phyloP scores from a whole-genome alignment of 768 basidiomycete species.

The Glaciozyma antarctica region DNA sequence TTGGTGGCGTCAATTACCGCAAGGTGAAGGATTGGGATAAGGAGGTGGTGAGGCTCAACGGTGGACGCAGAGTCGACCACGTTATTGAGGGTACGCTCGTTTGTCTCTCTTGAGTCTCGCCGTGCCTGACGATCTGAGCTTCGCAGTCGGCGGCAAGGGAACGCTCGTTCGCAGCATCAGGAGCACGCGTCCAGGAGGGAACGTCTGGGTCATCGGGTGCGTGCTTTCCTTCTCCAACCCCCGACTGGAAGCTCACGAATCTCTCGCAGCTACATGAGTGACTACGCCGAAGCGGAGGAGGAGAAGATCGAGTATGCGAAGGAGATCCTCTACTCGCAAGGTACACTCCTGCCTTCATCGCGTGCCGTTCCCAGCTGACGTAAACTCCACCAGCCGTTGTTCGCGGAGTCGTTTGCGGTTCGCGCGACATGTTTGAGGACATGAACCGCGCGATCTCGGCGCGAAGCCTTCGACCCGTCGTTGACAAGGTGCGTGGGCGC shows the following conservation, averaged over 20 bases:
- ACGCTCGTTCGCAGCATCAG: conserved; percentile 15
- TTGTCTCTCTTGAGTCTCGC: not conserved
- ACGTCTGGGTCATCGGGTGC: conserved; percentile 21
- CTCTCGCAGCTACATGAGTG: conserved; percentile 15
- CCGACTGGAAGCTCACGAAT: too few relatives aligned
- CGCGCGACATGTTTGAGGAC: conserved; percentile 53
- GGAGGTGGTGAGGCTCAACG: conserved; percentile 41
- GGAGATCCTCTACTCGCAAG: conserved; percentile 23
- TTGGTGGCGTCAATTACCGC: conserved; percentile 58
- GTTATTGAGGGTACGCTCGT: conserved; percentile 44
- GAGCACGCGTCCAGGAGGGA: conserved; percentile 6
- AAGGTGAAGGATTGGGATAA: conserved; percentile 53
- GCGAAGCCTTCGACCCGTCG: conserved; percentile 17
- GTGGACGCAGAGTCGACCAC: conserved; percentile 26
- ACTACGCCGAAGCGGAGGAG: conserved; percentile 3
- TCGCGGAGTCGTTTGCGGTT: conserved; percentile 52
- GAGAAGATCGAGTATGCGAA: conserved; percentile 18
- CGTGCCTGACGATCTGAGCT: not conserved
- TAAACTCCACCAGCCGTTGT: conserved; percentile 30
- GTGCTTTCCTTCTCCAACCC: not conserved
- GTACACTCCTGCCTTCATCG: not conserved
- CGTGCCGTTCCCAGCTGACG: not conserved
- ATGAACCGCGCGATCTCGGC: conserved; percentile 37
- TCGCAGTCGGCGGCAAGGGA: conserved; percentile 10
- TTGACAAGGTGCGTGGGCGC: conserved; percentile 15